These are phyloP conservation scores for Nicotiana obtusifolia DNA, from an alignment of 257 asterid genomes.

Conservation along the genomic window DNA sequence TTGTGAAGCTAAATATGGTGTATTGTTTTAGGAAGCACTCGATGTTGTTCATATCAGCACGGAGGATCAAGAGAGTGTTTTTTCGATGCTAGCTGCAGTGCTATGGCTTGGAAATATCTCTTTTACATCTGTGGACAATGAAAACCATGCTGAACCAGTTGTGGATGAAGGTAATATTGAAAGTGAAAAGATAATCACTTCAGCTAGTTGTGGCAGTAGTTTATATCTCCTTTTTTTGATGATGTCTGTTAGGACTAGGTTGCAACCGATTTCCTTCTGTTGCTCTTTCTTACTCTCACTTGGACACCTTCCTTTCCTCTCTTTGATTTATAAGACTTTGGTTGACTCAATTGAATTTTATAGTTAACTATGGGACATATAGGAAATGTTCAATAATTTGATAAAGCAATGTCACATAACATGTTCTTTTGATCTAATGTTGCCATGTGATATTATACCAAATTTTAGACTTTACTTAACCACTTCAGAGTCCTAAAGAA, in stretches of 20 bases:
- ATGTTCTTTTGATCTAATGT: not conserved
- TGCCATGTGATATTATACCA: not conserved
- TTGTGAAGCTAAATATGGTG: slow-evolving; percentile 15
- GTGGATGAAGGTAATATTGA: slow-evolving; percentile 72
- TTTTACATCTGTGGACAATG: slow-evolving; percentile 66
- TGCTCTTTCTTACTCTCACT: not conserved
- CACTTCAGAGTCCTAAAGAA: not conserved
- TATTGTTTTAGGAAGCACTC: slow-evolving; percentile 74
- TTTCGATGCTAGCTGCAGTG: slow-evolving; percentile 96
- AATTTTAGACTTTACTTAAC: not conserved
- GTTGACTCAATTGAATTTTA: not conserved
- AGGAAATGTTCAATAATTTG: not conserved
- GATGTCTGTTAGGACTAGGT: not conserved
- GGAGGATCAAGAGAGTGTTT: slow-evolving; percentile 87
- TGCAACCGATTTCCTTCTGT: not conserved
- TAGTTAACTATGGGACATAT: not conserved
- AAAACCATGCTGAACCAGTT: slow-evolving; percentile 92
- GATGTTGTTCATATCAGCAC: slow-evolving; percentile 85
- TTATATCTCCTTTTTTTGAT: not conserved
- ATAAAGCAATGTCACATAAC: not conserved
- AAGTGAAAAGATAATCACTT: slow-evolving; percentile 1
- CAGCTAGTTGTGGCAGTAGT: not conserved
- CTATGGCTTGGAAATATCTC: slow-evolving; percentile 91
- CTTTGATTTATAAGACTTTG: not conserved
- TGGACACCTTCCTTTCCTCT: not conserved